Evolutionary conservation across 805 yeast genomes (phyloP).

Genomic region (Komagataella ulmi): DNA sequence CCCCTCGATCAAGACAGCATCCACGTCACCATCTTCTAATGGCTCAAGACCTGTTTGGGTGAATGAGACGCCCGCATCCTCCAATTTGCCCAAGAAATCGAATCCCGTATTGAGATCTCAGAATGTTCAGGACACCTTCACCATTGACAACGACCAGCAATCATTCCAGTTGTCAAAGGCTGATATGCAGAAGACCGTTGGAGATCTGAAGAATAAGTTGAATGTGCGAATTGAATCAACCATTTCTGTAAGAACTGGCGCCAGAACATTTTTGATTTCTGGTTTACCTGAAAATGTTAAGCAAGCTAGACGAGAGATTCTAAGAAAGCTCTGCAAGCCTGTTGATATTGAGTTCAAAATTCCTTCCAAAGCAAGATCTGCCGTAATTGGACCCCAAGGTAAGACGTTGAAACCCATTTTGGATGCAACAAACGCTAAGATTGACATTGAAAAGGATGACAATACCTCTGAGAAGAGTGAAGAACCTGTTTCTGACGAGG

Average conservation of each 20-base stretch:
- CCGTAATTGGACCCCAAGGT: constrained; percentile 83
- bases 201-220: constrained; percentile 43
- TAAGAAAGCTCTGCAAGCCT: constrained; percentile 69
- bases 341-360: constrained; percentile 44
- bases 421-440: constrained; percentile 49
- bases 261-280: constrained; percentile 71
- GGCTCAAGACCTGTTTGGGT: constrained; percentile 8
- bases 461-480: constrained; percentile 13
- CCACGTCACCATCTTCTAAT: background rate
- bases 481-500: constrained; percentile 27
- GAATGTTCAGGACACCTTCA: constrained; percentile 66
- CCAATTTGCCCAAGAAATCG: background rate
- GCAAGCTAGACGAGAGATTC: constrained; percentile 61
- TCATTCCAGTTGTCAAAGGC: constrained; percentile 39
- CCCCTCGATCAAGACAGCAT: background rate
- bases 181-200: constrained; percentile 57
- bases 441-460: constrained; percentile 43
- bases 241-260: constrained; percentile 57
- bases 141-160: constrained; percentile 59
- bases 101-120: constrained; percentile 37
- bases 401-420: constrained; percentile 67
- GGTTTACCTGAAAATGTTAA: constrained; percentile 59
- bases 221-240: constrained; percentile 73
- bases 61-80: constrained; percentile 8
- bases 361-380: constrained; percentile 67